Evolutionary conservation across 345 rosid species (phyloP), one percentile per base, ranked within the genome.

Genomic region (Hibiscus trionum): DNA sequence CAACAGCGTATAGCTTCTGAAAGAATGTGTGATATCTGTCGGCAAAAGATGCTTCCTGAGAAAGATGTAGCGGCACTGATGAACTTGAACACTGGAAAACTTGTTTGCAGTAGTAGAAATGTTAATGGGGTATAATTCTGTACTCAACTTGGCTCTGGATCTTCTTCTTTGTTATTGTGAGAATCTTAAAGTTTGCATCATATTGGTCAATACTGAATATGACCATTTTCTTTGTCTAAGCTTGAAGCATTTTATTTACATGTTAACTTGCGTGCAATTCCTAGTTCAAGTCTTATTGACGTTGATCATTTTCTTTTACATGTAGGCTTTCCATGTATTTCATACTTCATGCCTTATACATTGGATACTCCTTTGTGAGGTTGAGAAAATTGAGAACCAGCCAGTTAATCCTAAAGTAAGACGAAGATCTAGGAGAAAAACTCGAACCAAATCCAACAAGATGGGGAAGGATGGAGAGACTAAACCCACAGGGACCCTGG

Each of bases 331-430:
- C 82, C 99, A 93, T 79, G 83, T 96, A 16, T 93, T 83, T 77
- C 98, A 96, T 46, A 85, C 86, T 61, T 96, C 97, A 44, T 96
- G 99, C 88, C 93, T 89, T 31, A 69, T 93, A 70, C 96, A 88
- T 75, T 96, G 99, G 99, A 81, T 96, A 67, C 91, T 93, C 73
- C 79, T 89, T 50, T 88, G 94, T 49, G 99, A 93, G 83, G 79
- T 60, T 73, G 94, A 92, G 83, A 86, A 81, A 73, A 72, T 78
- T 66, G 79, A 74, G 68, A 83, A 62, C 80, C 84, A 81, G 78
- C 56, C 81, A n/a, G 80, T 65, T 52, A 35, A 75, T 70, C 75
- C 80, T 47, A 86, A 81, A 77, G 83, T 56, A 15, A 87, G 79
- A 77, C 76, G 79, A 69, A 88, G 82, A 83, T 85, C 85, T 72